These are phyloP conservation scores for Claviceps quebecensis DNA, from an alignment of 2,329 filamentous ascomycete species.

Conservation along the genomic window DNA sequence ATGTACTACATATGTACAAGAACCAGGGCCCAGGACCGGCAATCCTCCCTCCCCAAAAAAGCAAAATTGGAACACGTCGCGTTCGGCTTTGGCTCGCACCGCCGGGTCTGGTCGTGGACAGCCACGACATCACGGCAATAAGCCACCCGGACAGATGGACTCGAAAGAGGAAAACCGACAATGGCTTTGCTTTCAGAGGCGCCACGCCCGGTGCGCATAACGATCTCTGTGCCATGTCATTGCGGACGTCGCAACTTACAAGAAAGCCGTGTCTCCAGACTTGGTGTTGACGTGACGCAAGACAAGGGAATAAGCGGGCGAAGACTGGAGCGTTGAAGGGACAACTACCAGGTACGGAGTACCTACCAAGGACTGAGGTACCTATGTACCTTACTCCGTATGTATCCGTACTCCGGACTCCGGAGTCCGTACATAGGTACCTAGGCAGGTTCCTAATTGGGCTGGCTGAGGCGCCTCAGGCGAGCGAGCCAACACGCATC, in stretches of 20 bases:
- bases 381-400: too few species aligned
- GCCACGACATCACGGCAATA: background rate
- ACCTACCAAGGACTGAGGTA: too few species aligned
- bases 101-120: background rate
- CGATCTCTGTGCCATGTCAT: background rate
- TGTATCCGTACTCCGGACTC: too few species aligned
- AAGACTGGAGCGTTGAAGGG: too few species aligned
- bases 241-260: background rate
- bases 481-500: too few species aligned
- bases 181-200: background rate
- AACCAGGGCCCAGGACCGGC: background rate
- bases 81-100: background rate
- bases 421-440: too few species aligned
- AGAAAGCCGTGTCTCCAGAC: background rate
- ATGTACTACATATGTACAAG: background rate
- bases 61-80: background rate
- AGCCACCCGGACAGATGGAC: background rate
- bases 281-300: too few species aligned
- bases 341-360: too few species aligned
- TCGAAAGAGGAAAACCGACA: background rate
- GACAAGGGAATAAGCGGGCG: too few species aligned
- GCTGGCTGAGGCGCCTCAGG: too few species aligned
- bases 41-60: background rate
- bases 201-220: background rate
- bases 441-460: too few species aligned